Conservation (phyloP, 352 stramenopile genomes). For the Phytophthora citrophthora region DNA sequence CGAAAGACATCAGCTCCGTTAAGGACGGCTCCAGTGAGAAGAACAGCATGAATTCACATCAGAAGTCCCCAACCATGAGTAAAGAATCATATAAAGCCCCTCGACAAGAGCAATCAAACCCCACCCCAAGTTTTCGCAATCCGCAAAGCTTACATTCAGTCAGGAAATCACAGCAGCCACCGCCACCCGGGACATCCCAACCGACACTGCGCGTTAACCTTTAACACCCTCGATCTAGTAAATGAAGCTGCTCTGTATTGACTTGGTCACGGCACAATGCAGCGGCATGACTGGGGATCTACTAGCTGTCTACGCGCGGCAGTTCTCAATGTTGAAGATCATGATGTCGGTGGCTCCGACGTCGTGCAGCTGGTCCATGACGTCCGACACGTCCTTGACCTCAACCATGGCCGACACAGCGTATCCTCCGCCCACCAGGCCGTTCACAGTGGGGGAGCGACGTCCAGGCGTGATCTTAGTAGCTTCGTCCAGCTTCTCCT, state of each 20-base stretch:
- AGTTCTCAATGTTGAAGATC: slow-evolving; percentile 96
- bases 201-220: slow-evolving; percentile 32
- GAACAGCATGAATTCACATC: neutral
- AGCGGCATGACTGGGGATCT: slow-evolving; percentile 13
- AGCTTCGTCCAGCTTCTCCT: slow-evolving; percentile 88
- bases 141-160: slow-evolving; percentile 1
- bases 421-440: slow-evolving; percentile 85
- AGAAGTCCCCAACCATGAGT: slow-evolving; percentile 2
- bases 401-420: slow-evolving; percentile 94
- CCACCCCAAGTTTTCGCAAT: slow-evolving; percentile 6
- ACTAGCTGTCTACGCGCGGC: slow-evolving; percentile 67
- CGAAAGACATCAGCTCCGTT: neutral
- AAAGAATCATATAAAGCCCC: neutral
- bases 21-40: neutral
- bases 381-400: slow-evolving; percentile 89
- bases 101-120: neutral
- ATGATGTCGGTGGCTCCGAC: slow-evolving; percentile 97
- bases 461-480: slow-evolving; percentile 95
- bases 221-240: slow-evolving; percentile 14
- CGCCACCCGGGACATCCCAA: slow-evolving; percentile 18
- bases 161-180: slow-evolving; percentile 4
- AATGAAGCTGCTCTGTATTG: slow-evolving; percentile 17
- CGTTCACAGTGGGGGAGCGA: slow-evolving; percentile 93
- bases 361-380: slow-evolving; percentile 97
- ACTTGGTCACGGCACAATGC: slow-evolving; percentile 15